These are phyloP conservation scores for Lyophyllum atratum DNA, from an alignment of 768 basidiomycete species.

Conservation along the genomic window DNA sequence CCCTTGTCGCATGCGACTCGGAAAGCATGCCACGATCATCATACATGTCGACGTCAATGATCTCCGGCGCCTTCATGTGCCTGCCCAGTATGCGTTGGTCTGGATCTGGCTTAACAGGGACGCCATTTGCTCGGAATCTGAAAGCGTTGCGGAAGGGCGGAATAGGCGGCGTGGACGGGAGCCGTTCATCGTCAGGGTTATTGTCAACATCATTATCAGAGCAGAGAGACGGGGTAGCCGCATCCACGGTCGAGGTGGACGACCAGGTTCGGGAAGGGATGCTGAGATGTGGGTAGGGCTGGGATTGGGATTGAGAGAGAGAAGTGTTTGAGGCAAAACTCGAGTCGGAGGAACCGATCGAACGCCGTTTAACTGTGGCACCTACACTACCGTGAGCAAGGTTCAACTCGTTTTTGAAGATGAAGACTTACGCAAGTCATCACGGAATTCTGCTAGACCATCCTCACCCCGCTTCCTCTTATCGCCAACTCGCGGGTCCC, in stretches of 20 bases:
- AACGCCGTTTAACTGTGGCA: constrained; percentile 39
- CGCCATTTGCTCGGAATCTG: constrained; percentile 18
- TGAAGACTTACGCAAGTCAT: constrained; percentile 34
- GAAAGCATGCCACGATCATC: neutral
- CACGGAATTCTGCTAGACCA: constrained; percentile 24
- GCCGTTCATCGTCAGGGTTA: constrained; percentile 52
- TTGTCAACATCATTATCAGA: constrained; percentile 65
- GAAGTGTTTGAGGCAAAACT: constrained; percentile 24
- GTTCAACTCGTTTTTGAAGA: neutral
- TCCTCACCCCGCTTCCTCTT: constrained; percentile 39
- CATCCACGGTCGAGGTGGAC: constrained; percentile 30
- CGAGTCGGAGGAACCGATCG: constrained; percentile 29
- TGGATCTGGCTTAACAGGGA: constrained; percentile 12
- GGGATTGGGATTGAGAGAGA: constrained; percentile 21
- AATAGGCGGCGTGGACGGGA: constrained; percentile 53
- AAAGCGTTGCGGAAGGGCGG: constrained; percentile 22
- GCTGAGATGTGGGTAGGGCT: constrained; percentile 20
- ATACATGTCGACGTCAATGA: constrained; percentile 40
- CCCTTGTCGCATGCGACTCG: neutral
- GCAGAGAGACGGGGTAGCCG: constrained; percentile 69
- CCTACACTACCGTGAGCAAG: constrained; percentile 9
- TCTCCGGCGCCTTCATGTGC: constrained; percentile 12
- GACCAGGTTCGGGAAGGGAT: constrained; percentile 10
- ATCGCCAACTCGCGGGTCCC: constrained; percentile 21
- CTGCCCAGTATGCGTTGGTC: neutral